Base-by-base conservation (phyloP, 2,329 filamentous ascomycete genomes). In the Sclerotinia subarctica region DNA sequence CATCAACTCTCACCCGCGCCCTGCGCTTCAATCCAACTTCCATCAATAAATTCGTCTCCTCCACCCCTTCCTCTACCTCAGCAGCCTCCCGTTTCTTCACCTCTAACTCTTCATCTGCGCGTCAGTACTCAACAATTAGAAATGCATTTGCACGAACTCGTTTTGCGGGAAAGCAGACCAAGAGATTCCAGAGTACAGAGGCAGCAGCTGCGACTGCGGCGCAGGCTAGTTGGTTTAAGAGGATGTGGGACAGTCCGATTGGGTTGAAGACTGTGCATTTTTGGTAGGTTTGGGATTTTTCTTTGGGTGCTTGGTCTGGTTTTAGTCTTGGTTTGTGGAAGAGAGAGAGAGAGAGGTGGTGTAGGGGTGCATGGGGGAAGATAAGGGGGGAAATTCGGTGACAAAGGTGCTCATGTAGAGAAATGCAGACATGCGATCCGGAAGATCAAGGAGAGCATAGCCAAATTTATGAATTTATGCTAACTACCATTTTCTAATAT, bases 241-340 rank as follows among this genome's bases (percentile, higher is more conserved):
- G 88, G 80, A 87, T 96, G 84, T 93, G 90, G 90, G 88, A 92
- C 80, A 93, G 90, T 79, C 90, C 91, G 71, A 81, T 94, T 72
- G 92, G 92, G 64, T 75, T 94, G 75, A 93, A 93, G 89, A 99
- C 95, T 71, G 95, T 99, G 76, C 95, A 99, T 81, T 99, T 99
- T 83, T 99, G 95, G 94, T 94, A 83, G 73, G 84, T 68, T 51
- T 29, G 29, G 38, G 21, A 1, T 47, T 47, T 62, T 65, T 54
- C 17, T 32, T 24, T 53, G n/a, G 15, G 2, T 46, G 38, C 21
- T 11, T 26, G 19, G 1, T 8, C 4, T 49, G 24, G 24, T 11
- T 38, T 35, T 52, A 5, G 29, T 29, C 6, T 38, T 35, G 32
- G n/a, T 44, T 15, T 5, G 24, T 42, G 29, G 38, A 47, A 11